Percentiles rank a stretch among this genome's conserved stretches.
phyloP scores from a whole-genome alignment of 139 green algal genomes.

The Chlorella sp. region DNA sequence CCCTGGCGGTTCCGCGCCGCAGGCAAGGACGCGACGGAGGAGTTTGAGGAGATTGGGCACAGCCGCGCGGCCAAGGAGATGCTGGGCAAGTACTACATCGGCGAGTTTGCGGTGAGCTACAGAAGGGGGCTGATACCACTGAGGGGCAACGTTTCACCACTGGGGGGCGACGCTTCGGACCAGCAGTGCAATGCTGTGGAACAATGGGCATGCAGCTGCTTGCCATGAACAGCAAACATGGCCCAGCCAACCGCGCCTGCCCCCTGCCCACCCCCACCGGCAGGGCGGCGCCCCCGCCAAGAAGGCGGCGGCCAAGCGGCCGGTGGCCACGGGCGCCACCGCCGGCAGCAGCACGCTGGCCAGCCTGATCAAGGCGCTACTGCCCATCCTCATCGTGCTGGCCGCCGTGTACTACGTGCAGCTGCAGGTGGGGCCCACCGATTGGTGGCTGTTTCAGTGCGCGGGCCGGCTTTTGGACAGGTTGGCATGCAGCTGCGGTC shows the following conservation, averaged over 20 bases:
- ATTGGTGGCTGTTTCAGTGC: no score
- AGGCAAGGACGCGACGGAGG: slow-evolving; percentile 89
- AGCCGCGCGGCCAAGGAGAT: slow-evolving; percentile 83
- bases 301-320: slow-evolving; percentile 14
- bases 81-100: slow-evolving; percentile 84
- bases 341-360: slow-evolving; percentile 37
- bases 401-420: slow-evolving; percentile 24
- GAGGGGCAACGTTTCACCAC: no score
- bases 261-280: not conserved
- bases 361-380: slow-evolving; percentile 44
- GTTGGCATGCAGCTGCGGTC: no score
- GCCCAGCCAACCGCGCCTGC: no score
- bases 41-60: slow-evolving; percentile 95
- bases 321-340: not conserved
- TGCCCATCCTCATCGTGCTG: slow-evolving; percentile 49
- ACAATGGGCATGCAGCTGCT: no score
- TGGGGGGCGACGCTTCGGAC: no score
- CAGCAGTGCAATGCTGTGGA: no score
- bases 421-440: not conserved
- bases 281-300: slow-evolving; percentile 36
- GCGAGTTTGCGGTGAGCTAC: slow-evolving; percentile 72
- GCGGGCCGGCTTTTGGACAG: no score
- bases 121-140: no score
- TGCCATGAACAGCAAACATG: no score
- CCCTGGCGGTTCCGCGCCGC: no score